phyloP scores from a whole-genome alignment of 495 filamentous ascomycete genomes.

The Daldinia grandis region DNA sequence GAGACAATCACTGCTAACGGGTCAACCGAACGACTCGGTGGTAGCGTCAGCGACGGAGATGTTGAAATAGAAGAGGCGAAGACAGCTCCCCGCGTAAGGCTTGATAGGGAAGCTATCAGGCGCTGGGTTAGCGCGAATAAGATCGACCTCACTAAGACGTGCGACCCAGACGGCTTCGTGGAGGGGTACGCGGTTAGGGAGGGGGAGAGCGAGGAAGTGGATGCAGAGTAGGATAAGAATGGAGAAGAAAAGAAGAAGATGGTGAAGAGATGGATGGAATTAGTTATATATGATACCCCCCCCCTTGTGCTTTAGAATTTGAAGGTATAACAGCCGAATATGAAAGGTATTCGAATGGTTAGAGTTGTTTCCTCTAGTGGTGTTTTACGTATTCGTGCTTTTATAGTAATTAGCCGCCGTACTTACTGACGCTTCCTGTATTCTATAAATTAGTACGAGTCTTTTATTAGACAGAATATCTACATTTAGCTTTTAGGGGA shows the following conservation, averaged over 20 bases:
- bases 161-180: conserved; percentile 66
- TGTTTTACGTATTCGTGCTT: too few species aligned
- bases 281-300: neutral
- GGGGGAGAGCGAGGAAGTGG: conserved; percentile 44
- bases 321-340: neutral
- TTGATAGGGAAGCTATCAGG: conserved; percentile 64
- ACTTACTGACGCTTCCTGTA: too few species aligned
- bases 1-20: conserved; percentile 38
- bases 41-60: conserved; percentile 31
- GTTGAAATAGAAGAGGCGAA: conserved; percentile 14
- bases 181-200: conserved; percentile 55
- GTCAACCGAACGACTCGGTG: conserved; percentile 2
- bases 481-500: too few species aligned
- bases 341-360: neutral
- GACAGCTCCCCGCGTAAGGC: conserved; percentile 51
- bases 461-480: too few species aligned
- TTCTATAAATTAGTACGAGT: too few species aligned
- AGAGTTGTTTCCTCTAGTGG: too few species aligned
- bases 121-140: conserved; percentile 60
- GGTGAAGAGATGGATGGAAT: neutral
- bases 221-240: conserved; percentile 6
- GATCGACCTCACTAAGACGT: conserved; percentile 57
- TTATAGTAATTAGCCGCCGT: too few species aligned
- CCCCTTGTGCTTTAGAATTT: neutral
- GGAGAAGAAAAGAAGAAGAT: neutral